Base-by-base conservation (phyloP, 140 eudicot species). In the Senecio squalidus region DNA sequence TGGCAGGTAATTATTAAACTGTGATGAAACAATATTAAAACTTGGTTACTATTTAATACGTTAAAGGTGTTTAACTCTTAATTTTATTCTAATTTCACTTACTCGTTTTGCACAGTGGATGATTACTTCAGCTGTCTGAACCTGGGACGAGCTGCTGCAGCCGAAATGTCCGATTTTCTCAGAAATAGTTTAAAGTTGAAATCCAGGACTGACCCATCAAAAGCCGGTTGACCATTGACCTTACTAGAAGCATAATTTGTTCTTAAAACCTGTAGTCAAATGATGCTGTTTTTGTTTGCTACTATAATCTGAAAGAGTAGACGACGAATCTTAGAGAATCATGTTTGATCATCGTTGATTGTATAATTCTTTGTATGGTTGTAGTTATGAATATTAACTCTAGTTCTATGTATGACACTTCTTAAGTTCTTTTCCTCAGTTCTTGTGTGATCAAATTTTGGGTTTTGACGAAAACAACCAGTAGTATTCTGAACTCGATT, bases 111-210 rank as follows among this genome's bases (percentile, higher is more conserved):
- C n/a, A 15, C 78, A 90, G 97, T 86, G 50, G 95, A 80, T 28
- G 87, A 85, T 68, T 85, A 90, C 69, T 70, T 82, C 58, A 80
- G 54, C 51, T 85, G 97, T 62, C 22, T 90, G 65, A 82, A 82
- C 31, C 75, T 82, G 52, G 95, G 91, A 9, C 94, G 80, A 18
- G 94, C 97, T 29, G 97, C 95, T 6, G 73, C 79, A 45, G 74
- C 81, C 6, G 82, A 84, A 61, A 38, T 90, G 61, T 85, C 95
- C 0, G 83, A 71, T 52, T 82, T 80, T 52, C 68, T 85, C 8
- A 78, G 88, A 59, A 82, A 60, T 59, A 82, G 69, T 28, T 46
- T 90, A 60, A 82, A 73, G 31, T 70, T 62, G 63, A 70, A 73
- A 58, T 23, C 41, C 1, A 71, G 72, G 27, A 70, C 48, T 8